Evolutionary conservation across 2,329 filamentous ascomycete genomes (phyloP).

Genomic region (Sporothrix protearum): DNA sequence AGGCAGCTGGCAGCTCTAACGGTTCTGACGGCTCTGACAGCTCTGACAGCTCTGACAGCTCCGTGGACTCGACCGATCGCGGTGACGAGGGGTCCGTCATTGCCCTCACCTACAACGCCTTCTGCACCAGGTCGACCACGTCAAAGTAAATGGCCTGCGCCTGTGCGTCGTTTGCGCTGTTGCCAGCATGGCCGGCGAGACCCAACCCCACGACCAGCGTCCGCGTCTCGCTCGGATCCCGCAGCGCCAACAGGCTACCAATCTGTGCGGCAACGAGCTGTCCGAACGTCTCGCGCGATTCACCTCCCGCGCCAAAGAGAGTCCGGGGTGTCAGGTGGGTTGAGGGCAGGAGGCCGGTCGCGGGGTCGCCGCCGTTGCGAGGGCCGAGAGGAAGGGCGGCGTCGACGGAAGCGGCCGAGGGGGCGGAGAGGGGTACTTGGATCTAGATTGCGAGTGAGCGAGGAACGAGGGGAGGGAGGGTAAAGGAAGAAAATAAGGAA

Average conservation of each 20-base stretch:
- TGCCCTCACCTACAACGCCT: conserved; percentile 41
- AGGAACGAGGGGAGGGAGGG: no score
- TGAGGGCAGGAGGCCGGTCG: conserved; percentile 59
- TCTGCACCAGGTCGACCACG: conserved; percentile 59
- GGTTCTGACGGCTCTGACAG: no score
- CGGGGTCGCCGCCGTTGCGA: conserved; percentile 31
- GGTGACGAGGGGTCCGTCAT: not conserved
- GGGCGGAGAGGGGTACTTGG: conserved; percentile 71
- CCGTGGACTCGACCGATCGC: no score
- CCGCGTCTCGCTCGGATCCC: conserved; percentile 61
- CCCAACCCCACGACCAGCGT: conserved; percentile 62
- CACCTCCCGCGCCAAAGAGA: conserved; percentile 75
- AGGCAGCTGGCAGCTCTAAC: no score
- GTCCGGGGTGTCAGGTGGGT: conserved; percentile 82
- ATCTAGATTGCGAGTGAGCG: conserved; percentile 47
- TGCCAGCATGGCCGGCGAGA: conserved; percentile 42
- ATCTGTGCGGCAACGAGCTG: conserved; percentile 89
- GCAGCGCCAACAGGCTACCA: conserved; percentile 71
- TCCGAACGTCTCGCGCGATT: conserved; percentile 75
- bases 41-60: not conserved
- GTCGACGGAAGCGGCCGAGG: conserved; percentile 61
- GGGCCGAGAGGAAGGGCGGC: conserved; percentile 50
- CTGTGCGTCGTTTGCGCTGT: not conserved
- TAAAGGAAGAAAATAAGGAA: not conserved
- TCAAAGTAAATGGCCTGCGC: conserved; percentile 57